Evolutionary conservation across 768 basidiomycete genomes (phyloP), one percentile per base, ranked within the genome.

Genomic region (Asterophora lycoperdoides): DNA sequence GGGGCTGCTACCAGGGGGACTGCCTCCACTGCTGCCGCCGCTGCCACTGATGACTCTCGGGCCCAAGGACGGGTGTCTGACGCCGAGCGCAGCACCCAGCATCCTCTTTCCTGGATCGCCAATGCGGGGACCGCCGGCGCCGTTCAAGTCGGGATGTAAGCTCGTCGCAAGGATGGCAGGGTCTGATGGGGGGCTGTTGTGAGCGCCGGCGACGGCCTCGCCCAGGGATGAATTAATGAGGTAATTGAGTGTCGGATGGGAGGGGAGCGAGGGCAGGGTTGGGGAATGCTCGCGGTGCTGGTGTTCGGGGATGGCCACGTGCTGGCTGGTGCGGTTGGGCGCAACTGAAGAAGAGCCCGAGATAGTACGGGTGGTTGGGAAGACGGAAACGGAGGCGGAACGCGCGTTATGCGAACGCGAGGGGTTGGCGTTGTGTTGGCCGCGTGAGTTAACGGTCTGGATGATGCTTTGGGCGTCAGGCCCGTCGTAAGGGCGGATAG

Each of bases 401-500:
- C 89, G 84, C 53, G 74, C 77, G 63, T 79, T 83, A 67, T 90
- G 86, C 5, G 84, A 80, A 57, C 87, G 83, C 17, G 83, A 81
- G 15, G 79, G 74, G 61, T 77, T 78, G 56, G 71, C 70, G 65
- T 80, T 79, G 60, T 78, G 75, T 57, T 79, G 78, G 9, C 79
- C 77, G 55, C 89, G 82, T 41, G 87, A 64, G 65, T 92, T 92
- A 53, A 92, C 89, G 37, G 74, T 85, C 58, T 88, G 85, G 54
- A 93, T 93, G 64, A 92, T 83, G 48, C 61, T 67, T 61, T 93
- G 89, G 6, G 93, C 94, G 67, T 99, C 95, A 36, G 92, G 79
- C 1, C 92, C 93, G 65, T 94, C 94, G 70, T 98, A 99, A 1
- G 96, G 93, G 58, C 79, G 79, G 68, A 99, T 89, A 47, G 73